These are phyloP conservation scores for Cutaneotrichosporon arboriforme DNA, from an alignment of 1,284 basidiomycete genomes.

Conservation along the genomic window DNA sequence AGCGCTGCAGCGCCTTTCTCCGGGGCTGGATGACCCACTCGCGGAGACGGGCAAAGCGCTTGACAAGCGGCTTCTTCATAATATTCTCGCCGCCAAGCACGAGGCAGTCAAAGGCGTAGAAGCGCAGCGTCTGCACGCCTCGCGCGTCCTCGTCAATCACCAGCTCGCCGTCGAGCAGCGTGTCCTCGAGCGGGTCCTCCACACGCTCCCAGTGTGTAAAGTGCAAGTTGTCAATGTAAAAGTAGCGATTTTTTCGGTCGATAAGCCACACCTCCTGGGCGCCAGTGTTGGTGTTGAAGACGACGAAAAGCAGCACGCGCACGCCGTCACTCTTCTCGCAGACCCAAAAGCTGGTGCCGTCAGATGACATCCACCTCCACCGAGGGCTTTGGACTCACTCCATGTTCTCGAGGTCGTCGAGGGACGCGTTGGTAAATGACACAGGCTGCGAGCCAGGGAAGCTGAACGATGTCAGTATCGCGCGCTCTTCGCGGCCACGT, in stretches of 20 bases:
- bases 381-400: slow-evolving; percentile 57
- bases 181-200: slow-evolving; percentile 63
- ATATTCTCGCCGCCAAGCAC: slow-evolving; percentile 81
- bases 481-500: neutral
- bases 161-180: slow-evolving; percentile 89
- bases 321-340: slow-evolving; percentile 99
- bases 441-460: slow-evolving; percentile 93
- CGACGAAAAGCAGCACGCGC: slow-evolving; percentile 79
- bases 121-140: slow-evolving; percentile 67
- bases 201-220: slow-evolving; percentile 81
- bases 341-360: slow-evolving; percentile 81
- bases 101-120: slow-evolving; percentile 89
- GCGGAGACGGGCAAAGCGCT: slow-evolving; percentile 80
- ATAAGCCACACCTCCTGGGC: slow-evolving; percentile 77
- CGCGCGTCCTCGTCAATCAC: slow-evolving; percentile 80
- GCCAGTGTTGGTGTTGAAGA: slow-evolving; percentile 53
- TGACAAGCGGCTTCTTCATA: slow-evolving; percentile 73
- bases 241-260: slow-evolving; percentile 88
- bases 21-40: slow-evolving; percentile 80
- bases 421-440: slow-evolving; percentile 67
- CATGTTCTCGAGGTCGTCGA: slow-evolving; percentile 69
- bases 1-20: slow-evolving; percentile 59
- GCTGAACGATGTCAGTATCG: slow-evolving; percentile 46
- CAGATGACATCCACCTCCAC: neutral
- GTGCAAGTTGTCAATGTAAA: slow-evolving; percentile 64